Base-by-base conservation (phyloP, 163 green algal genomes). In the Scenedesmus sp. region DNA sequence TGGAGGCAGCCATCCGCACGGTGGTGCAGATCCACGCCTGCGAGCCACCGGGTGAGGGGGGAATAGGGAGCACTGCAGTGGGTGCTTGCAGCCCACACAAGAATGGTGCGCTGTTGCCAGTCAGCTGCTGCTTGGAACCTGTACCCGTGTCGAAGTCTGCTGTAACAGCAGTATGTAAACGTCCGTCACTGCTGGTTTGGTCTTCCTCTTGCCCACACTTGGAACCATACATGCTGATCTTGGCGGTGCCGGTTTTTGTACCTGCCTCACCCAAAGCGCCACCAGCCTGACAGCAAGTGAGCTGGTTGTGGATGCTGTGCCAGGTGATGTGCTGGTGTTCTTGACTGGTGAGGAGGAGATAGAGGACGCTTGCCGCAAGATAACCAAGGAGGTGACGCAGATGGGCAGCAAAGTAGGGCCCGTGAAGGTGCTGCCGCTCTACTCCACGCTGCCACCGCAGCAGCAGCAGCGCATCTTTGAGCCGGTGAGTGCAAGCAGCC, bases 331-430 rank as follows among this genome's bases (percentile, higher is more conserved):
- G 73, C 94, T 99, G 80, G 90, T 99, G 56, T 99, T 99, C 93
- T 94, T 99, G 56, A 99, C 98, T 44, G 98, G 98, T 37, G 98
- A 99, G 92, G 98, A 99, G 95, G 98, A 99, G 93, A 99, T 99
- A 89, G 98, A 99, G 95, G 98, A 99, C 87, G 98, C 98, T 0
- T 99, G 98, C 96, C 94, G 95, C 43, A 99, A 99, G 93, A 97
- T 99, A 44, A 94, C 44, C 46, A 96, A 96, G 90, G 98, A 99
- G 94, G 82, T 96, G 33, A 42, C 90, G 53, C 95, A 97, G 72
- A 95, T 98, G 92, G 95, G 95, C 1, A 95, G 98, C 61, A 83
- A 93, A 88, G 97, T 97, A 18, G 98, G 98, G 0, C 97, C 97
- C 5, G 88, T 99, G 85, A 99, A 99, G 93, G 97, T 99, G 43